Evolutionary conservation across 257 asterid species (phyloP).

Genomic region (Jasminum sambac): DNA sequence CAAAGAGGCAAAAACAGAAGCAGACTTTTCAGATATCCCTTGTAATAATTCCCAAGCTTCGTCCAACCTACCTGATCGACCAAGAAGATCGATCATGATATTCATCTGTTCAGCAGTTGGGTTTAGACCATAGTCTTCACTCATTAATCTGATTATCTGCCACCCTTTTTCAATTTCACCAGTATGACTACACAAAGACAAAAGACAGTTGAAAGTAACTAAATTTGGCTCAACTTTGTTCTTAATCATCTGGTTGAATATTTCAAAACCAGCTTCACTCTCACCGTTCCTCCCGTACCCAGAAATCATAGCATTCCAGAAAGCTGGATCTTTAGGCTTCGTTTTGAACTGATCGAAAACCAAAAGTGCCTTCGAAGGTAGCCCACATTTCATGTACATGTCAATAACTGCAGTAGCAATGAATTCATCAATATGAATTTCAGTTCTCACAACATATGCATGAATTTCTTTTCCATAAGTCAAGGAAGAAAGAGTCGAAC

Average conservation of each 20-base stretch:
- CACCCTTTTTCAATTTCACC: constrained; percentile 66
- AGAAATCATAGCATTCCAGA: constrained; percentile 93
- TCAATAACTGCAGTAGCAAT: constrained; percentile 74
- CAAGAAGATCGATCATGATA: constrained; percentile 68
- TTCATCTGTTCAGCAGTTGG: constrained; percentile 66
- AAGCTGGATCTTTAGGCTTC: constrained; percentile 66
- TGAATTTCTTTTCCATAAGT: constrained; percentile 63
- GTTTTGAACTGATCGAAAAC: constrained; percentile 47
- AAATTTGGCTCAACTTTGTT: constrained; percentile 61
- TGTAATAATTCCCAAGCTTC: constrained; percentile 71
- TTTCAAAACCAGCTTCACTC: constrained; percentile 59
- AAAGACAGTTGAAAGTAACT: constrained; percentile 70
- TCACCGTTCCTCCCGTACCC: constrained; percentile 79
- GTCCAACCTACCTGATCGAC: constrained; percentile 67
- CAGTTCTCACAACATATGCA: constrained; percentile 54
- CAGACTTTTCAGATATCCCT: constrained; percentile 46
- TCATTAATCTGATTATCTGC: constrained; percentile 56
- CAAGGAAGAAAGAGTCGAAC: constrained; percentile 51
- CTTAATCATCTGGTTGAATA: constrained; percentile 58
- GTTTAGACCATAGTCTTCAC: constrained; percentile 44
- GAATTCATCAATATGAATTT: constrained; percentile 39
- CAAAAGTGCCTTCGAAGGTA: constrained; percentile 38
- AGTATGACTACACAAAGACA: constrained; percentile 67
- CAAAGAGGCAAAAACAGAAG: constrained; percentile 56
- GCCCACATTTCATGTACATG: constrained; percentile 90